Conservation (phyloP, 345 rosid genomes). For the Eucalyptus fibrosa region DNA sequence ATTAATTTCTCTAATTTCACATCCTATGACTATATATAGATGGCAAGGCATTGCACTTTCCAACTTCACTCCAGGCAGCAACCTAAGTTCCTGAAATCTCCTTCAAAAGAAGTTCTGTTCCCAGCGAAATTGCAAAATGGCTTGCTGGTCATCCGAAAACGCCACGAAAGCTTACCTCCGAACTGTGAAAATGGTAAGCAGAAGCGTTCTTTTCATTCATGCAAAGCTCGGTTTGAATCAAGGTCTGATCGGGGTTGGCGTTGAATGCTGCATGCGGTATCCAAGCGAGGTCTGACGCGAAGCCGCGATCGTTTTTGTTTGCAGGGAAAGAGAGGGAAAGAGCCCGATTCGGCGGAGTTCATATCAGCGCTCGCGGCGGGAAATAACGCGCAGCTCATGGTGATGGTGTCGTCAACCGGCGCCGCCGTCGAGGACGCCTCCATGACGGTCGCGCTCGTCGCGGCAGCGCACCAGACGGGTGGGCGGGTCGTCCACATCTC, state of each 20-base stretch:
- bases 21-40: not conserved
- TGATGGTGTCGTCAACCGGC: conserved; percentile 1
- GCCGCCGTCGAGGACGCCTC: not conserved
- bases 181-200: conserved; percentile 29
- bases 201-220: not conserved
- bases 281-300: not conserved
- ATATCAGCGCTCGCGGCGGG: conserved; percentile 50
- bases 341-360: conserved; percentile 46
- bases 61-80: not conserved
- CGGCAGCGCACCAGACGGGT: conserved; percentile 35
- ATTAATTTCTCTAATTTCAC: not conserved
- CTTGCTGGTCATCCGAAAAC: conserved; percentile 47
- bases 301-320: not conserved
- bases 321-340: conserved; percentile 24
- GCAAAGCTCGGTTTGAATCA: not conserved
- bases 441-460: conserved; percentile 13
- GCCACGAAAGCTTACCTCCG: conserved; percentile 45
- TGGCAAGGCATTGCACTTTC: not conserved
- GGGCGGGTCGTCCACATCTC: conserved; percentile 26
- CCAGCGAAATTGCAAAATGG: not conserved
- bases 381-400: conserved; percentile 39
- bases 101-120: not conserved
- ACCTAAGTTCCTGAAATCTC: not conserved
- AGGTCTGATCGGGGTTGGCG: not conserved
- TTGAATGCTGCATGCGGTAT: not conserved